A percentile compares a stretch with the other conserved stretches of the same genome.
Conservation (phyloP, 306 rosid species). For the Argentina anserina region DNA sequence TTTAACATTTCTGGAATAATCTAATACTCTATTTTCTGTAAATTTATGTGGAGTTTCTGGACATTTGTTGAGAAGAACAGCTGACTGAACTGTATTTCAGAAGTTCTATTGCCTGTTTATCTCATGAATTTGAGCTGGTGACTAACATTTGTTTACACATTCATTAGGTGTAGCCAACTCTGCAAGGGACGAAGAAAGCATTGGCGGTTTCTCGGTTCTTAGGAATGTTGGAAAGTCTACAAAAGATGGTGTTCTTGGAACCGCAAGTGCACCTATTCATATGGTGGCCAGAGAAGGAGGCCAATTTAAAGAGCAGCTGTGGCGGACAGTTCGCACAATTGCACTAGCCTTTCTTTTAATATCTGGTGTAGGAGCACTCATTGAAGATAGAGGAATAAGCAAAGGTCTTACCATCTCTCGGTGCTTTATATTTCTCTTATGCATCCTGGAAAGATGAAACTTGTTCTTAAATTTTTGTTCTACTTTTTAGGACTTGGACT, state of each 20-base stretch:
- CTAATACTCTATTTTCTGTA: too few relatives aligned
- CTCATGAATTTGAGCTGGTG: conserved; percentile 15
- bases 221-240: conserved; percentile 57
- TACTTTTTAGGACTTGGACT: conserved; percentile 53
- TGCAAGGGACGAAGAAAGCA: conserved; percentile 48
- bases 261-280: conserved; percentile 74
- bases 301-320: conserved; percentile 68
- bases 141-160: conserved; percentile 12
- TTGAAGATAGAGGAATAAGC: conserved; percentile 73
- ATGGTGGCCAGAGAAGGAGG: conserved; percentile 62
- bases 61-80: background rate
- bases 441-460: conserved; percentile 10
- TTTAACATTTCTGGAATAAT: too few relatives aligned
- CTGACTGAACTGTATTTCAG: background rate
- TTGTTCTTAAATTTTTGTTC: conserved; percentile 4
- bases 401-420: conserved; percentile 54
- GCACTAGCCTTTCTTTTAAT: conserved; percentile 59
- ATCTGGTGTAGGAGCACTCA: conserved; percentile 71
- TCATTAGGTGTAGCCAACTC: conserved; percentile 57
- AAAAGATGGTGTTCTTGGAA: conserved; percentile 68
- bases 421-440: conserved; percentile 5
- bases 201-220: conserved; percentile 46
- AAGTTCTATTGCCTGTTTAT: background rate
- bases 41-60: background rate
- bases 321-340: conserved; percentile 65